Conservation (phyloP, 2,329 filamentous ascomycete species). For the Teratosphaeria epicoccoides region DNA sequence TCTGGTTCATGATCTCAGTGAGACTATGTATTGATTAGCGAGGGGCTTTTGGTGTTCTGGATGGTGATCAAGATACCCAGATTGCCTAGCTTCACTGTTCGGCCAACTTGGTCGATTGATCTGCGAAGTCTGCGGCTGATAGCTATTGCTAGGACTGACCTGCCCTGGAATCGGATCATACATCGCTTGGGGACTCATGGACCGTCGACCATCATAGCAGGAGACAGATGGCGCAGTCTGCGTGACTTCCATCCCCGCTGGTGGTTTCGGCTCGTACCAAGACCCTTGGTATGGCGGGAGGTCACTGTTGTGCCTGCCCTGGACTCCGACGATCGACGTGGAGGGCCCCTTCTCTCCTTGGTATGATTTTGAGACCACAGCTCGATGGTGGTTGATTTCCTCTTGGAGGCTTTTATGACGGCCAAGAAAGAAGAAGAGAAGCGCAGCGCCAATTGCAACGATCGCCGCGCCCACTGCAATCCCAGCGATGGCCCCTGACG, state of each 20-base stretch:
- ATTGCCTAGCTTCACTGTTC: neutral
- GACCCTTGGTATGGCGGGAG: neutral
- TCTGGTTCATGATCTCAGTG: neutral
- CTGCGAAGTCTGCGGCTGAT: neutral
- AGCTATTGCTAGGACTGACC: neutral
- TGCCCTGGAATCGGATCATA: neutral
- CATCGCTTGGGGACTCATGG: neutral
- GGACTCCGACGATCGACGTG: neutral
- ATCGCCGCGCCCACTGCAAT: conserved; percentile 55
- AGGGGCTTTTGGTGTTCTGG: neutral
- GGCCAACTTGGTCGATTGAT: neutral
- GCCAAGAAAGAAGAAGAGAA: conserved; percentile 56
- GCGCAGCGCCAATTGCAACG: conserved; percentile 49
- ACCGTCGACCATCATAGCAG: neutral
- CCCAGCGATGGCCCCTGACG: conserved; percentile 33
- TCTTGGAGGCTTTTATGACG: conserved; percentile 21
- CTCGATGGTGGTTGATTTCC: conserved; percentile 5
- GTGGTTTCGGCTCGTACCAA: neutral
- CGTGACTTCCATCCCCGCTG: neutral
- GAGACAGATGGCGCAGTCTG: neutral
- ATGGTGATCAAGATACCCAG: neutral
- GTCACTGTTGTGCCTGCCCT: neutral
- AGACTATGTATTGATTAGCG: neutral
- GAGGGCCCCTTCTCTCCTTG: neutral
- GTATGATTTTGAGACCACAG: neutral